phyloP scores from a whole-genome alignment of 2,329 filamentous ascomycete species.

The Ceratocystis diversiconidia region DNA sequence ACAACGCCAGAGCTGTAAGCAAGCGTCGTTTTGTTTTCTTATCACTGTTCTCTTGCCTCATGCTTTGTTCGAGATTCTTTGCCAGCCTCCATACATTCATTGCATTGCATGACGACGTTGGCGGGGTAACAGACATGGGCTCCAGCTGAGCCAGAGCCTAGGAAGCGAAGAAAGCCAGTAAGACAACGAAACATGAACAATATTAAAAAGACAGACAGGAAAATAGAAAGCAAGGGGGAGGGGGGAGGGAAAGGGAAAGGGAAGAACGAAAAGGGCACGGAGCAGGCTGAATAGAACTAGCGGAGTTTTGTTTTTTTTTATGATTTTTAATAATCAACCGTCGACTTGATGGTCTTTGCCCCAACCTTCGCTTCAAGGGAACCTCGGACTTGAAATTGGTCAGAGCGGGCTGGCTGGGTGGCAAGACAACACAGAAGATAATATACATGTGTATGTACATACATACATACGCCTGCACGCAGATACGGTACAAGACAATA shows the following conservation, averaged over 20 bases:
- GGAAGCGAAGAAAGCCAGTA: not conserved
- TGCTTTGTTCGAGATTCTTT: not conserved
- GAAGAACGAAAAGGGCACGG: not conserved
- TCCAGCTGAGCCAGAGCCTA: not conserved
- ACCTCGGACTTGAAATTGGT: not conserved
- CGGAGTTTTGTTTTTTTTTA: not conserved
- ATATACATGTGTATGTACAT: not conserved
- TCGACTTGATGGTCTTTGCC: not conserved
- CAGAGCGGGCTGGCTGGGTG: slow-evolving; percentile 5
- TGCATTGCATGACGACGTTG: not conserved
- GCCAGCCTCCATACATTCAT: not conserved
- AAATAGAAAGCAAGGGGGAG: not conserved
- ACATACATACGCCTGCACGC: not conserved
- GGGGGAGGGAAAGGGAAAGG: too few species aligned
- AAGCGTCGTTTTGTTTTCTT: not conserved
- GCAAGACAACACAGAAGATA: not conserved
- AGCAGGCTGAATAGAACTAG: slow-evolving; percentile 1
- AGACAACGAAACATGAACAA: not conserved
- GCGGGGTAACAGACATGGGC: slow-evolving; percentile 1
- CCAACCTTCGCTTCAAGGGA: slow-evolving; percentile 2
- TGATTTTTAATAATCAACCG: not conserved
- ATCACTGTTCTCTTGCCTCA: not conserved
- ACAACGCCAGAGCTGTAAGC: slow-evolving; percentile 1
- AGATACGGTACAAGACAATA: not conserved
- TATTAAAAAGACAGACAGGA: not conserved